Conservation (phyloP, 371 early-diverging fungal species). For the Lichtheimia ornata region DNA sequence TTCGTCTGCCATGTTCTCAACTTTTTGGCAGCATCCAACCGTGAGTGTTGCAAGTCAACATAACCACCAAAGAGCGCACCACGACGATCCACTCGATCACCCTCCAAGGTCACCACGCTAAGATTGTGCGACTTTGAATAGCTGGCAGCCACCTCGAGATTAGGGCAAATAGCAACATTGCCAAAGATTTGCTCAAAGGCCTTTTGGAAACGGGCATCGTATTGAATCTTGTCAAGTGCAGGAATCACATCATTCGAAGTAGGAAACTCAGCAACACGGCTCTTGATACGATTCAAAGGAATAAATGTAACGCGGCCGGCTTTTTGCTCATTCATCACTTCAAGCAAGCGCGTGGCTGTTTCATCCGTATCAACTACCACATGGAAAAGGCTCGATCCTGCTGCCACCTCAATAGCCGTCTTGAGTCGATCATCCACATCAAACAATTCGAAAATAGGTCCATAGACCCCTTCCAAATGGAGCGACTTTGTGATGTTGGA, state of each 20-base stretch:
- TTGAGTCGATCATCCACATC: constrained; percentile 81
- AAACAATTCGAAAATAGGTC: constrained; percentile 92
- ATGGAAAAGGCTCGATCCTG: constrained; percentile 92
- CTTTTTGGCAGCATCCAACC: constrained; percentile 72
- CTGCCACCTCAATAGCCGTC: constrained; percentile 91
- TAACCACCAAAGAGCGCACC: constrained; percentile 96
- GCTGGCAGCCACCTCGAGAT: constrained; percentile 81
- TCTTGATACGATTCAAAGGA: constrained; percentile 88
- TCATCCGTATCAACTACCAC: constrained; percentile 96
- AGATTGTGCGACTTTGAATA: constrained; percentile 78
- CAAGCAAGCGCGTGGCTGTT: constrained; percentile 82
- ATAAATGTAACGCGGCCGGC: constrained; percentile 95
- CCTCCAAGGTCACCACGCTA: constrained; percentile 90
- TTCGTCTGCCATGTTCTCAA: constrained; percentile 41
- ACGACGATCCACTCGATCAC: constrained; percentile 92
- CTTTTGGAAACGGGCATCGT: constrained; percentile 61
- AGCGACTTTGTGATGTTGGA: constrained; percentile 62
- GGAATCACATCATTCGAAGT: constrained; percentile 81
- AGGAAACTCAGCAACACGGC: constrained; percentile 66
- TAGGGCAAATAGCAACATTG: constrained; percentile 83
- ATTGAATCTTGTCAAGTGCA: constrained; percentile 75
- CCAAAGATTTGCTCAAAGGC: constrained; percentile 92
- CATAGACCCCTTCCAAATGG: constrained; percentile 80
- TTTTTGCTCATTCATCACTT: constrained; percentile 72
- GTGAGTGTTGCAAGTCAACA: constrained; percentile 72